Evolutionary conservation across 306 rosid genomes (phyloP).

Genomic region (Cucurbita maxima): DNA sequence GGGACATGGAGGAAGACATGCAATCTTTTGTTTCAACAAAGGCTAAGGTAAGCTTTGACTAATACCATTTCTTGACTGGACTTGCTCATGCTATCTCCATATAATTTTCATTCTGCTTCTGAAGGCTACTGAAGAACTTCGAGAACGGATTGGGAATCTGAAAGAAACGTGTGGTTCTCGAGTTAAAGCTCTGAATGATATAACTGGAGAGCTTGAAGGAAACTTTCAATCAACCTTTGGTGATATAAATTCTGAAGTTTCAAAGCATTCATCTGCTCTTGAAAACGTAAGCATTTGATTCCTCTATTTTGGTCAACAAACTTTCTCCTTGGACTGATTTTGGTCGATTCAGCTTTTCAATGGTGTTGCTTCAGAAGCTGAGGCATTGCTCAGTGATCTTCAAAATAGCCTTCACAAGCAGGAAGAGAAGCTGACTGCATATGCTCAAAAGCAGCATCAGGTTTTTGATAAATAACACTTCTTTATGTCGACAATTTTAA

Average conservation of each 20-base stretch:
- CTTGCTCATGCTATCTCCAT: not conserved
- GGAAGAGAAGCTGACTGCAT: slow-evolving; percentile 66
- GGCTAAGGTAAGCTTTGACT: slow-evolving; percentile 38
- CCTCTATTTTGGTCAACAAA: not conserved
- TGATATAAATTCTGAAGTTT: slow-evolving; percentile 76
- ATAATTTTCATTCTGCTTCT: slow-evolving; percentile 10
- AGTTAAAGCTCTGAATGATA: slow-evolving; percentile 57
- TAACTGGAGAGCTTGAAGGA: slow-evolving; percentile 73
- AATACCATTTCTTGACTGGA: slow-evolving; percentile 5
- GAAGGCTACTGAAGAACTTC: slow-evolving; percentile 89
- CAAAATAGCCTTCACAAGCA: slow-evolving; percentile 83
- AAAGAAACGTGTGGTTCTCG: slow-evolving; percentile 76
- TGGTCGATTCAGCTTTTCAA: slow-evolving; percentile 61
- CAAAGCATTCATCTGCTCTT: slow-evolving; percentile 74
- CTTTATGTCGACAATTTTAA: not conserved
- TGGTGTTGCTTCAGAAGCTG: slow-evolving; percentile 91
- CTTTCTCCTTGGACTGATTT: slow-evolving; percentile 11
- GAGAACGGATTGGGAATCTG: slow-evolving; percentile 53
- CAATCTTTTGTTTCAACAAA: slow-evolving; percentile 75
- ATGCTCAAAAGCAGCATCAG: slow-evolving; percentile 85
- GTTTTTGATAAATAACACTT: slow-evolving; percentile 18
- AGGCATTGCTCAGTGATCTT: slow-evolving; percentile 67
- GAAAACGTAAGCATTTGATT: slow-evolving; percentile 53
- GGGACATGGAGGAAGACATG: slow-evolving; percentile 90
- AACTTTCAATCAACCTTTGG: slow-evolving; percentile 66